A percentile compares a stretch with the other conserved stretches of the same genome.
phyloP scores from a whole-genome alignment of 2,329 filamentous ascomycete genomes.

The Penicillium thymicola region DNA sequence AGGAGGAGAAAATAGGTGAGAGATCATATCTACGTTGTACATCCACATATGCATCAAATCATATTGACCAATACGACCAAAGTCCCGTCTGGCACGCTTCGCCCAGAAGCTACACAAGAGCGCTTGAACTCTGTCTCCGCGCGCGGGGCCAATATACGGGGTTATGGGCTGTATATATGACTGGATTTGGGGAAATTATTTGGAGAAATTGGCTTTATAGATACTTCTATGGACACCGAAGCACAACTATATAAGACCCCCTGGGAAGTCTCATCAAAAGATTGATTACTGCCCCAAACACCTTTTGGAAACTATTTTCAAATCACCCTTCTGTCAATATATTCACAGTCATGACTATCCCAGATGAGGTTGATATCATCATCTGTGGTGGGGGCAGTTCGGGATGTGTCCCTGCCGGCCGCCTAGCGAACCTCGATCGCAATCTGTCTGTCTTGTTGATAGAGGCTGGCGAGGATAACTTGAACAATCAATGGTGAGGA shows the following conservation, averaged over 20 bases:
- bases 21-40: neutral
- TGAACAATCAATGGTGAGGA: conserved; percentile 67
- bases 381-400: conserved; percentile 71
- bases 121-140: conserved; percentile 4
- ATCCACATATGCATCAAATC: neutral
- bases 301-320: neutral
- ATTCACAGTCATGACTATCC: conserved; percentile 55
- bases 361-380: conserved; percentile 78
- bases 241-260: neutral
- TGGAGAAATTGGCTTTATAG: neutral
- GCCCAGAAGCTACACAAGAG: neutral
- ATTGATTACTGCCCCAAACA: neutral
- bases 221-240: neutral
- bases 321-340: neutral
- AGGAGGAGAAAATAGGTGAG: neutral
- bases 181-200: neutral
- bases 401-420: conserved; percentile 42
- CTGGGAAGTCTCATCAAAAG: neutral
- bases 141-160: neutral
- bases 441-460: conserved; percentile 69
- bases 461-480: conserved; percentile 68
- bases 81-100: neutral
- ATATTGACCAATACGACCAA: neutral
- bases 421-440: conserved; percentile 70
- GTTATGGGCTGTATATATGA: neutral